Evolutionary conservation across 306 rosid genomes (phyloP), one percentile per base, ranked within the genome.

Genomic region (Rubus parviflorus): DNA sequence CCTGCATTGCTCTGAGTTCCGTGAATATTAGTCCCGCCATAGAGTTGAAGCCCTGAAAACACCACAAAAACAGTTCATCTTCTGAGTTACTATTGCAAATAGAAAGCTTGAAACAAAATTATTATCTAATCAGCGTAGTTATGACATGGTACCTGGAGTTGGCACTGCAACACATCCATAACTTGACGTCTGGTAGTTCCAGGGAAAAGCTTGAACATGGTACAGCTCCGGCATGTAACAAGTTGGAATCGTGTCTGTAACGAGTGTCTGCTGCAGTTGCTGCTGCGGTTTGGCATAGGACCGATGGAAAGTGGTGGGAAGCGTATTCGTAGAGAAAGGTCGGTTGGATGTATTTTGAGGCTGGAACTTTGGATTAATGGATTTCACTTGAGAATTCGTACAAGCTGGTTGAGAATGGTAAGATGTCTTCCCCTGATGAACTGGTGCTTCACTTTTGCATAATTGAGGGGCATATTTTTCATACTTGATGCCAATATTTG

Each of bases 171-270:
- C 68, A 68, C 56, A 63, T 14, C 57, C 71, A 51, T 37, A 77
- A 53, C 57, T 38, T 67, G 75, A 72, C 12, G 25, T 66, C 63
- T 83, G 77, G 79, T 78, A 72, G 51, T 63, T 81, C 4, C 79
- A 75, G 56, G 79, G 62, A 25, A 62, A 68, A 61, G 48, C 42
- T 57, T 42, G 68, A 46, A 15, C 49, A 2, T 19, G 56, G 56
- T 6, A 23, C 6, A 57, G 60, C 22, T 72, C 64, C 74, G 42
- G 82, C 85, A 63, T 54, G 58, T 73, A 79, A 77, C 77, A 65
- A 75, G 79, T 57, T 75, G 73, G 58, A 76, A 68, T 11, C n/a
- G 19, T 40, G 20, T 13, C 43, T 69, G 74, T n/a, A 69, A 14
- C 3, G 23, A 14, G 58, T 8, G 51, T 25, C 42, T 25, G 57